Base-by-base conservation (phyloP, 1,284 basidiomycete species). In the Rhodotorula sp. region DNA sequence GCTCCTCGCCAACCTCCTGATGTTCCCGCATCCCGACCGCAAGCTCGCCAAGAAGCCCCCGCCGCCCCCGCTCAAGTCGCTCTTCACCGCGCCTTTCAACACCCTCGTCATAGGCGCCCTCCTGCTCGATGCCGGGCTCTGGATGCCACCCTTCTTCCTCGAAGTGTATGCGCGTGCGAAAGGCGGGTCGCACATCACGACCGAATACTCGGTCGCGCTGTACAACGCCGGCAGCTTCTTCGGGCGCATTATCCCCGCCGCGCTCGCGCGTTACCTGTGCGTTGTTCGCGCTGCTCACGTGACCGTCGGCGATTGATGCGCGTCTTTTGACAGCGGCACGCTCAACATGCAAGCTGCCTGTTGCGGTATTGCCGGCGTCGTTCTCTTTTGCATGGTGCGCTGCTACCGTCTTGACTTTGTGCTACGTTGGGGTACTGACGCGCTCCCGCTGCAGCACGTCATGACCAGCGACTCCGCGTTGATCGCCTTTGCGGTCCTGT, bases 401-500 rank as follows among this genome's bases (percentile, higher is more conserved):
- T 3, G 9, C 25, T 14, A 45, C 7, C 12, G 25, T 25, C 56
- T 10, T 2, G 5, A 19, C 17, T 14, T 3, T 16, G 14, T 9
- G 55, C 25, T 10, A 5, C 9, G 7, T 9, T 2, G 17, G 17
- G 10, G 16, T 19, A 12, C 34, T 41, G 55, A 56, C 34, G 19
- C 21, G 10, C 0, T 9, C 14, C 34, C 10, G 34, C 12, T 14
- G 4, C 58, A 60, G 58, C 45, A 54, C 4, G 34, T 56, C 46
- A 55, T 54, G 53, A 61, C 45, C 9, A 50, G 23, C 53, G 12
- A 41, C n/a, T 14, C 57, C 1, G 27, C n/a, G 10, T 21, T 60
- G 2, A 56, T 67, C 41, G 9, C 68, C 5, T 79, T 80, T 50
- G 75, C 77, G 1, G 72, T 80, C 34, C 53, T 81, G 1, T 81